These are phyloP conservation scores for Xylariomycetidae sp. DNA, from an alignment of 2,329 filamentous ascomycete species.

Conservation along the genomic window DNA sequence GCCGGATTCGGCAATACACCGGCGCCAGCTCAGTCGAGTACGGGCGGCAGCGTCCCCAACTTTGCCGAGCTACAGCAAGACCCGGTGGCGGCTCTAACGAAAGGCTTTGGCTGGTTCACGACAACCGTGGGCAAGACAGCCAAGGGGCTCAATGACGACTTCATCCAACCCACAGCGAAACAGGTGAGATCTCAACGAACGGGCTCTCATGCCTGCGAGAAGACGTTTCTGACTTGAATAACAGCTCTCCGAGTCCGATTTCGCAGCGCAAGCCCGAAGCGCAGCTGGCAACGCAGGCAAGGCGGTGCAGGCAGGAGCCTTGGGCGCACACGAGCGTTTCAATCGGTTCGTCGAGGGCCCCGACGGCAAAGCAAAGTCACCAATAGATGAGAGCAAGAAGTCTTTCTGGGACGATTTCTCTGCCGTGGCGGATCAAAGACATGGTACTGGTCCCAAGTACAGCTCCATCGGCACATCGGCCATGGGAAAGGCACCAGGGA, in stretches of 20 bases:
- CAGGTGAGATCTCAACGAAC: conserved; percentile 50
- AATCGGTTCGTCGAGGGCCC: conserved; percentile 82
- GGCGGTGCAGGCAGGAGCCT: conserved; percentile 63
- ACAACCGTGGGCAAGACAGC: conserved; percentile 84
- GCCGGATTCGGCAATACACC: conserved; percentile 81
- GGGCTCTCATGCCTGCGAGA: neutral
- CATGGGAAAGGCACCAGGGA: conserved; percentile 48
- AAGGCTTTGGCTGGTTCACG: conserved; percentile 92
- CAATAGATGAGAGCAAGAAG: conserved; percentile 60
- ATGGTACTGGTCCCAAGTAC: conserved; percentile 30
- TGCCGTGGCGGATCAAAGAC: conserved; percentile 53
- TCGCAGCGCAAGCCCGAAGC: conserved; percentile 60
- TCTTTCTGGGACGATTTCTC: conserved; percentile 94
- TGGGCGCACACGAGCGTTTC: conserved; percentile 72
- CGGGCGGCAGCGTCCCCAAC: conserved; percentile 50
- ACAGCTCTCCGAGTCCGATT: conserved; percentile 75
- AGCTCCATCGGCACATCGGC: conserved; percentile 54
- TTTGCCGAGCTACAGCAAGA: conserved; percentile 90
- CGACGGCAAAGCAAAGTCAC: conserved; percentile 26
- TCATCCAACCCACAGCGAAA: conserved; percentile 87
- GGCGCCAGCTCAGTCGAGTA: conserved; percentile 40
- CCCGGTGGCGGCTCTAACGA: conserved; percentile 79
- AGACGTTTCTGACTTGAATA: neutral
- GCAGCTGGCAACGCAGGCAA: conserved; percentile 61
- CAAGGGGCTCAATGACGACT: conserved; percentile 84